A percentile compares a stretch with the other conserved stretches of the same genome.
These are phyloP conservation scores for Jamesozyma piceae DNA, from an alignment of 805 yeast species.

Conservation along the genomic window DNA sequence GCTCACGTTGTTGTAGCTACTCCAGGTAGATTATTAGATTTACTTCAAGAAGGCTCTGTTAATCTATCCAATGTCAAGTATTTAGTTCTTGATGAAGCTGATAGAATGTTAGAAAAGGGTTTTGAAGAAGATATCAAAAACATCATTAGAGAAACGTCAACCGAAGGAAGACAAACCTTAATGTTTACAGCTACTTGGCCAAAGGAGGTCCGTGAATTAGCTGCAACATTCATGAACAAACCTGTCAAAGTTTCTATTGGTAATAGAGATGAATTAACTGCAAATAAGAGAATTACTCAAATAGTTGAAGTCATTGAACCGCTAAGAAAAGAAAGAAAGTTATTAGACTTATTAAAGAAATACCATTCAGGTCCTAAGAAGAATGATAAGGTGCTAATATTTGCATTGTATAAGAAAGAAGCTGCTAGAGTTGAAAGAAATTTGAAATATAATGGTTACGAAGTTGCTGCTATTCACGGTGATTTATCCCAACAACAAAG, in stretches of 20 bases:
- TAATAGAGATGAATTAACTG: conserved; percentile 85
- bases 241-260: conserved; percentile 94
- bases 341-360: conserved; percentile 61
- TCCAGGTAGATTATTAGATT: conserved; percentile 93
- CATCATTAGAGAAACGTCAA: conserved; percentile 56
- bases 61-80: conserved; percentile 59
- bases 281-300: conserved; percentile 90
- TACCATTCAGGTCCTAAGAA: conserved; percentile 59
- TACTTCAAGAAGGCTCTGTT: conserved; percentile 79
- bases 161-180: conserved; percentile 65
- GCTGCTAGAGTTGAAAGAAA: conserved; percentile 83
- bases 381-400: conserved; percentile 78
- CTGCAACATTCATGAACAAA: conserved; percentile 66
- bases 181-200: conserved; percentile 99
- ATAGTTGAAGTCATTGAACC: conserved; percentile 87
- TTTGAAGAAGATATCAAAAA: conserved; percentile 91
- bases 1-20: conserved; percentile 88
- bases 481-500: conserved; percentile 89
- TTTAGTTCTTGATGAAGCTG: conserved; percentile 93
- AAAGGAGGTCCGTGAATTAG: conserved; percentile 91
- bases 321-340: conserved; percentile 64
- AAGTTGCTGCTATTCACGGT: conserved; percentile 92
- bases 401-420: conserved; percentile 94
- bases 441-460: conserved; percentile 61
- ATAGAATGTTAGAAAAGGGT: conserved; percentile 96